phyloP scores from a whole-genome alignment of 129 eudicot species.

The Pittosporum tobira region DNA sequence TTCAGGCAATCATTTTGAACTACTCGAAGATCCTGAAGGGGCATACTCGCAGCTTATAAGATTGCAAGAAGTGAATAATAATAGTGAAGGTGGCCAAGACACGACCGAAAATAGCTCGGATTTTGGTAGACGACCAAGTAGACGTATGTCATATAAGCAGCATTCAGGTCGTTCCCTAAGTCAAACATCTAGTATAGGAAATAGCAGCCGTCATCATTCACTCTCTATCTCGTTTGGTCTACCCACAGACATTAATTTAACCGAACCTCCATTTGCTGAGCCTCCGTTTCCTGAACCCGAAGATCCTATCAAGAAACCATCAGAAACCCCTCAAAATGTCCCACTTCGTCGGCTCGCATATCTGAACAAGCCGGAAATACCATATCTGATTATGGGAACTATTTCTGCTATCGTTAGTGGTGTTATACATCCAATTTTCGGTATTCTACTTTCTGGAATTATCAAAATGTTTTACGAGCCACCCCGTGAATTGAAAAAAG shows the following conservation, averaged over 20 bases:
- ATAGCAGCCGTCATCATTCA: slow-evolving; percentile 49
- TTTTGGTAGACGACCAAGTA: slow-evolving; percentile 30
- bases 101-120: slow-evolving; percentile 18
- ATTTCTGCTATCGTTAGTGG: slow-evolving; percentile 61
- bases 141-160: slow-evolving; percentile 27
- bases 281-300: slow-evolving; percentile 18
- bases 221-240: slow-evolving; percentile 38
- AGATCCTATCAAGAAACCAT: slow-evolving; percentile 11
- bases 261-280: slow-evolving; percentile 18
- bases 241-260: slow-evolving; percentile 31
- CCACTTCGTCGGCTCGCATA: slow-evolving; percentile 55
- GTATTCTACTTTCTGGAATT: slow-evolving; percentile 55
- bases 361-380: slow-evolving; percentile 86
- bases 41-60: slow-evolving; percentile 67
- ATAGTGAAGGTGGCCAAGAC: slow-evolving; percentile 24
- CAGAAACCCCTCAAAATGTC: slow-evolving; percentile 49
- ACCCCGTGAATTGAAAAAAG: slow-evolving; percentile 40
- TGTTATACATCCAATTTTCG: slow-evolving; percentile 48
- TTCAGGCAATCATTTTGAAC: slow-evolving; percentile 59
- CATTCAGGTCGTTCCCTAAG: slow-evolving; percentile 44
- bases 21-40: slow-evolving; percentile 74
- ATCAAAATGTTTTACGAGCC: slow-evolving; percentile 55
- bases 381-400: slow-evolving; percentile 50
- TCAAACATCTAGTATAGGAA: slow-evolving; percentile 38
- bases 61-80: slow-evolving; percentile 45